Base-by-base conservation (phyloP, 352 stramenopile genomes). In the Phytophthora megakarya region DNA sequence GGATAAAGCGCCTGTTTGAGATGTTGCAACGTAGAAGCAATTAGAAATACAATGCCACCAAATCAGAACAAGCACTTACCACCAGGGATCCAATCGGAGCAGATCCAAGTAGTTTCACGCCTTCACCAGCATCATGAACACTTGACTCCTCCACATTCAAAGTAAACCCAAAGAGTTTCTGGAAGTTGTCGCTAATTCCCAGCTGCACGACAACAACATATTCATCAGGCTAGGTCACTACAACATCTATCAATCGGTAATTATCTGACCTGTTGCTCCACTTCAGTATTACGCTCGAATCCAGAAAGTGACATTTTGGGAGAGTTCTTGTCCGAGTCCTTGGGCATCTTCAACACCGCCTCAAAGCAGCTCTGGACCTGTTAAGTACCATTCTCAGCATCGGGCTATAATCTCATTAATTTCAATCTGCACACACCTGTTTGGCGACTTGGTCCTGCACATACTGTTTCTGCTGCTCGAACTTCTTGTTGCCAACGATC, bases 401-500 rank as follows among this genome's bases (percentile, higher is more conserved):
- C 1, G 15, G 21, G 1, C 23, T 38, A 30, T 11, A 54, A 19
- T 2, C 18, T 10, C 4, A 32, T 0, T 9, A 35, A 12, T n/a
- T 6, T 22, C 15, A 18, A 30, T 21, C 11, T 35, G 12, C 16
- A 64, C 57, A 26, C 19, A 88, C 80, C 73, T 95, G 86, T 0
- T 81, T 73, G 5, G 69, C 67, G 21, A 91, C 64, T 59, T 88
- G 67, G 10, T 78, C 53, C 49, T 93, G 84, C 46, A 92, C 82
- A 51, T 84, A 90, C 37, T 76, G 50, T 64, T 88, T 88, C 59
- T 95, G 86, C 67, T 95, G 72, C 32, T 92, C 84, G 50, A 92
- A 93, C 40, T 91, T 89, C 48, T 89, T 89, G 54, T 76, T 78
- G 33, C 89, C 74, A 65, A 95, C 76, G 26, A 73, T 65, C 35